Evolutionary conservation across 805 yeast genomes (phyloP).

Genomic region (Phaffomyces antillensis): DNA sequence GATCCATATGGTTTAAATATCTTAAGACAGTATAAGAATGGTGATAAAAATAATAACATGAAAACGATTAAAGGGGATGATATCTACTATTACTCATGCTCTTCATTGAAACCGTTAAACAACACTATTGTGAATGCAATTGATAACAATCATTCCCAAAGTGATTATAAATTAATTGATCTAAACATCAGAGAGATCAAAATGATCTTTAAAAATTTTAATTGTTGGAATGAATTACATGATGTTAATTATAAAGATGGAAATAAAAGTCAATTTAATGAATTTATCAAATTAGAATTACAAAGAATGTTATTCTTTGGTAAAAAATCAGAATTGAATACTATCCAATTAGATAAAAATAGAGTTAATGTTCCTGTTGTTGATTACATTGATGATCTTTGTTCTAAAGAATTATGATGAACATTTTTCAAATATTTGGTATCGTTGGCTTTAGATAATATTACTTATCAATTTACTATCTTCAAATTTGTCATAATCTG

Average conservation of each 20-base stretch:
- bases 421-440: too few relatives aligned
- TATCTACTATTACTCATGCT: constrained; percentile 9
- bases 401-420: neutral
- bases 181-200: constrained; percentile 24
- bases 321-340: constrained; percentile 58
- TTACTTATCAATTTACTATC: too few relatives aligned
- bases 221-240: constrained; percentile 2
- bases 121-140: constrained; percentile 16
- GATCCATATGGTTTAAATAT: constrained; percentile 64
- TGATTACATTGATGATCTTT: neutral
- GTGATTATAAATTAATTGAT: constrained; percentile 9
- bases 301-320: constrained; percentile 50
- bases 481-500: too few relatives aligned
- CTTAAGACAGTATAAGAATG: constrained; percentile 35
- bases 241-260: neutral
- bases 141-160: constrained; percentile 2
- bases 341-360: constrained; percentile 13
- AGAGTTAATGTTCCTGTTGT: neutral
- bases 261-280: neutral
- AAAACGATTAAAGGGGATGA: neutral
- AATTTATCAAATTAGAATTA: constrained; percentile 33
- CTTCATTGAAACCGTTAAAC: constrained; percentile 10
- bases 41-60: constrained; percentile 5
- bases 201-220: constrained; percentile 17
- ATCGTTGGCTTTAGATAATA: too few relatives aligned